These are phyloP conservation scores for Arachis monticola DNA, from an alignment of 331 rosid genomes.

Conservation along the genomic window DNA sequence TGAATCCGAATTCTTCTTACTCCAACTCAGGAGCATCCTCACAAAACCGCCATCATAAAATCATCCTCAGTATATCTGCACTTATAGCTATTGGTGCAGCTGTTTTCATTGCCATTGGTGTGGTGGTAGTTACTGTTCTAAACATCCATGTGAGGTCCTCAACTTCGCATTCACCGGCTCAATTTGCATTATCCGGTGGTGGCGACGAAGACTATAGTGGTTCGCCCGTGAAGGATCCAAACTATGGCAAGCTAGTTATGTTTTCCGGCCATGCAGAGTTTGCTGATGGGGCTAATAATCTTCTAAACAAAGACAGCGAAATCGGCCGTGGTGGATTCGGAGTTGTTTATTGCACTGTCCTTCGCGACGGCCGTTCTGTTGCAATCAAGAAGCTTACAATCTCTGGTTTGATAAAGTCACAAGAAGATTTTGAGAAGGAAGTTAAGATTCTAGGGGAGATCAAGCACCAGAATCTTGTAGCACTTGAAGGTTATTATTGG, in stretches of 20 bases:
- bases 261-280: constrained; percentile 84
- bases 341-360: constrained; percentile 70
- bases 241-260: constrained; percentile 85
- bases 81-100: constrained; percentile 95
- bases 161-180: constrained; percentile 56
- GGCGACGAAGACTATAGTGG: constrained; percentile 66
- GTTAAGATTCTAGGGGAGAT: constrained; percentile 69
- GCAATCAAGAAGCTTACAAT: constrained; percentile 86
- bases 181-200: constrained; percentile 67
- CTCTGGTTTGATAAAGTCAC: constrained; percentile 74
- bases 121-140: constrained; percentile 70
- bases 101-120: constrained; percentile 72
- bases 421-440: constrained; percentile 77
- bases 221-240: constrained; percentile 66
- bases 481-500: constrained; percentile 88
- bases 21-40: constrained; percentile 54
- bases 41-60: constrained; percentile 58
- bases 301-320: constrained; percentile 81
- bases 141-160: constrained; percentile 71
- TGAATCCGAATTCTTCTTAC: constrained; percentile 84
- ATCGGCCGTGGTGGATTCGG: constrained; percentile 98
- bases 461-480: constrained; percentile 82
- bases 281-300: constrained; percentile 67
- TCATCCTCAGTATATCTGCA: constrained; percentile 76
- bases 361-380: constrained; percentile 71